Conservation (phyloP, 257 asterid species). For the Coffea canephora region DNA sequence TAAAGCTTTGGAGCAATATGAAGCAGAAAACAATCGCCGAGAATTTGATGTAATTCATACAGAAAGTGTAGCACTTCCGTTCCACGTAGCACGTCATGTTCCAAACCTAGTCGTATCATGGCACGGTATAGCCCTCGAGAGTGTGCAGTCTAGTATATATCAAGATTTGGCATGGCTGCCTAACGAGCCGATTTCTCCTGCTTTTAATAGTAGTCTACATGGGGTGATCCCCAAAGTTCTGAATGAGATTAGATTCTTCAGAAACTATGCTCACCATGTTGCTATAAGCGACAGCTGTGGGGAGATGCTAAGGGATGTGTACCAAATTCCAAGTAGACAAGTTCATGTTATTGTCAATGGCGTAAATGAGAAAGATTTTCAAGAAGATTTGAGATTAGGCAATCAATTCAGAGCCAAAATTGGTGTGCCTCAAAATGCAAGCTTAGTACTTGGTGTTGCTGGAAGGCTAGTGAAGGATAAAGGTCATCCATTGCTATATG, state of each 20-base stretch:
- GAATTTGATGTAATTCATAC: constrained; percentile 75
- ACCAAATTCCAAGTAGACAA: constrained; percentile 65
- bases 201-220: constrained; percentile 52
- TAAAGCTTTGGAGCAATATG: constrained; percentile 76
- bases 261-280: constrained; percentile 75
- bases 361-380: constrained; percentile 68
- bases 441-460: constrained; percentile 79
- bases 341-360: constrained; percentile 91
- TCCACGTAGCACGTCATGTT: constrained; percentile 49
- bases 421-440: constrained; percentile 67
- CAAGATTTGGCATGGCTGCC: constrained; percentile 61
- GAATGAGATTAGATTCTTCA: constrained; percentile 74
- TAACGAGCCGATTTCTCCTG: constrained; percentile 47
- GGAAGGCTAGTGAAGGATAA: constrained; percentile 89
- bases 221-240: constrained; percentile 74
- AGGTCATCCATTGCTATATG: constrained; percentile 80
- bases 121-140: constrained; percentile 94
- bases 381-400: constrained; percentile 42
- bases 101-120: constrained; percentile 79
- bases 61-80: constrained; percentile 88
- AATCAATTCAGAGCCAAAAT: constrained; percentile 46
- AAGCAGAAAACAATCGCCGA: constrained; percentile 40
- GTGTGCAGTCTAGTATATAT: constrained; percentile 74
- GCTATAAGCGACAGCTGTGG: constrained; percentile 93
- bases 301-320: constrained; percentile 80